These are phyloP conservation scores for Rhododendron ovatum DNA, from an alignment of 148 eudicot genomes.

Conservation along the genomic window DNA sequence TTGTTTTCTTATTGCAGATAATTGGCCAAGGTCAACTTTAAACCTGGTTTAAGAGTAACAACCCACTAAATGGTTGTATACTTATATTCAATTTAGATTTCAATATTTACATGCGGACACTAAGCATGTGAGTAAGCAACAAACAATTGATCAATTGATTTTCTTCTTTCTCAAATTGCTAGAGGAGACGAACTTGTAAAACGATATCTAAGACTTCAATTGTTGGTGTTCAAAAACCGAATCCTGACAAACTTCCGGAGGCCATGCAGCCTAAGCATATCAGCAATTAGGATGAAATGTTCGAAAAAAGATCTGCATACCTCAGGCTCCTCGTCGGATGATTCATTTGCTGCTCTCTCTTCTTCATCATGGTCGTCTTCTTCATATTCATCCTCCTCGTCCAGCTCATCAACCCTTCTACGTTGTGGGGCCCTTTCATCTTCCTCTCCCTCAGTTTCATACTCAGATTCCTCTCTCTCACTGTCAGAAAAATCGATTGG, in stretches of 20 bases:
- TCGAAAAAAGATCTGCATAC: constrained; percentile 33
- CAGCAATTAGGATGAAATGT: constrained; percentile 3
- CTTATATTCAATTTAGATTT: neutral
- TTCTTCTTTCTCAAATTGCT: neutral
- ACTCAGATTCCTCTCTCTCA: constrained; percentile 91
- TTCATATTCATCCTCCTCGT: constrained; percentile 69
- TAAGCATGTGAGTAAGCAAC: neutral
- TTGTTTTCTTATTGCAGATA: neutral
- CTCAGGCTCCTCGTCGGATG: constrained; percentile 87
- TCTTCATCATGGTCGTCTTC: constrained; percentile 66
- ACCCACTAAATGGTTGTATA: neutral
- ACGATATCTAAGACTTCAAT: neutral
- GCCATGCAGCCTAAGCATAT: constrained; percentile 3
- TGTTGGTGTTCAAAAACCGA: neutral
- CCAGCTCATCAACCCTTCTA: constrained; percentile 54
- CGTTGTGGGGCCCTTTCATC: constrained; percentile 61
- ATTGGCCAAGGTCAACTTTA: neutral
- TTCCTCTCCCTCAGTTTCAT: constrained; percentile 95
- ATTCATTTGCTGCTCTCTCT: constrained; percentile 52
- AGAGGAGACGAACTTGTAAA: neutral
- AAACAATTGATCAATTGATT: neutral
- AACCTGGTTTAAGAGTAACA: neutral
- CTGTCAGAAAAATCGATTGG: constrained; percentile 82
- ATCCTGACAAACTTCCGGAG: neutral
- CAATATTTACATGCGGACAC: neutral